These are phyloP conservation scores for Monosporascus sp. DNA, from an alignment of 2,329 filamentous ascomycete species.

Conservation along the genomic window DNA sequence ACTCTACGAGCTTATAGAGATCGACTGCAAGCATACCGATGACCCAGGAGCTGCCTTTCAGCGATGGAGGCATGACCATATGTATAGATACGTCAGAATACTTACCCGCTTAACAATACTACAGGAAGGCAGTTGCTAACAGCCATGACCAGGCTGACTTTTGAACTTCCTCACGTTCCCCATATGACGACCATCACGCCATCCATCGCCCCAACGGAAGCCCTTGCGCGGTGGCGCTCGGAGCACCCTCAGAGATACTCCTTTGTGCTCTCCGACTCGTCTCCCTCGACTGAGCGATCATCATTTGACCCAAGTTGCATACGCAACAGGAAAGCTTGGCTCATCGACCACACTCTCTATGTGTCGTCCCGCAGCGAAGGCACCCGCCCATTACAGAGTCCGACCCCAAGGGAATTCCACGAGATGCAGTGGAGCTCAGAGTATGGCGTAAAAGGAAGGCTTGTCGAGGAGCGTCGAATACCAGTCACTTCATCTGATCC, in stretches of 20 bases:
- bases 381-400: constrained; percentile 30
- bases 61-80: constrained; percentile 39
- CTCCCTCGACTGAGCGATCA: constrained; percentile 17
- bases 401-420: constrained; percentile 34
- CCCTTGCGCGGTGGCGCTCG: constrained; percentile 30
- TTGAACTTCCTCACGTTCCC: constrained; percentile 41
- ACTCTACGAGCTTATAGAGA: constrained; percentile 41
- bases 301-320: constrained; percentile 28
- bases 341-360: constrained; percentile 38
- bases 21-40: constrained; percentile 38
- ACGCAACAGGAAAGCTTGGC: constrained; percentile 34
- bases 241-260: constrained; percentile 32
- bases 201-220: constrained; percentile 33
- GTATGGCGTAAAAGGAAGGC: constrained; percentile 21
- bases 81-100: constrained; percentile 34
- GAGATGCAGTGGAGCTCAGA: constrained; percentile 34
- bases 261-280: constrained; percentile 35
- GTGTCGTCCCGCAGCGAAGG: constrained; percentile 32
- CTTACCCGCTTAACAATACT: background rate
- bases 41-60: constrained; percentile 41
- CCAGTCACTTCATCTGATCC: constrained; percentile 12
- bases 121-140: constrained; percentile 1
- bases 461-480: constrained; percentile 30
- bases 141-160: constrained; percentile 27
- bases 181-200: constrained; percentile 40